Evolutionary conservation across 2,329 filamentous ascomycete species (phyloP).

Genomic region (Cladobotryum protrusum): DNA sequence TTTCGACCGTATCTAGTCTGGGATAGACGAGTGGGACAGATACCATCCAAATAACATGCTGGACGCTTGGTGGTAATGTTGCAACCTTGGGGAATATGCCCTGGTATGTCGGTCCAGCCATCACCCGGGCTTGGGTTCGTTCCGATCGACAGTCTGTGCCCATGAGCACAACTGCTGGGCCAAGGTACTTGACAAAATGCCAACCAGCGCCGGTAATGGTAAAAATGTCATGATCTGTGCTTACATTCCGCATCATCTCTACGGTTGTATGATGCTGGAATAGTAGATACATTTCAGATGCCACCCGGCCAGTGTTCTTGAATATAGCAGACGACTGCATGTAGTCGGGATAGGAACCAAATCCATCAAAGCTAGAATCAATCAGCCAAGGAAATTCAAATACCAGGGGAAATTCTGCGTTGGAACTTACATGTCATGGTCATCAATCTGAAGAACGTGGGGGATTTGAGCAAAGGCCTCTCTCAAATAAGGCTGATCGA

Average conservation of each 20-base stretch:
- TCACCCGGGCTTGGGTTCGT: slow-evolving; percentile 80
- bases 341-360: slow-evolving; percentile 93
- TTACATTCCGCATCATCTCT: slow-evolving; percentile 85
- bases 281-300: slow-evolving; percentile 94
- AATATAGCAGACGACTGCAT: slow-evolving; percentile 98
- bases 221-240: slow-evolving; percentile 84
- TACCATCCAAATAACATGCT: slow-evolving; percentile 95
- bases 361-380: slow-evolving; percentile 81
- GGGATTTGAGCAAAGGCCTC: slow-evolving; percentile 98
- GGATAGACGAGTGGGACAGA: slow-evolving; percentile 89
- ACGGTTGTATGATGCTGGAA: slow-evolving; percentile 98
- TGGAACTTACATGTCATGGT: slow-evolving; percentile 87
- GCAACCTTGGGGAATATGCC: slow-evolving; percentile 95
- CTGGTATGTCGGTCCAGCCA: slow-evolving; percentile 95
- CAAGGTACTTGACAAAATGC: slow-evolving; percentile 97
- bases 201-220: slow-evolving; percentile 95
- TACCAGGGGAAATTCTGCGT: slow-evolving; percentile 10
- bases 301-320: slow-evolving; percentile 93
- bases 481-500: slow-evolving; percentile 89
- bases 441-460: slow-evolving; percentile 85
- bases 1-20: slow-evolving; percentile 83
- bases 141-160: slow-evolving; percentile 91
- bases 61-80: slow-evolving; percentile 81
- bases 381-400: neutral
- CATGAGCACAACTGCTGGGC: slow-evolving; percentile 82